Percentiles rank a stretch among this genome's conserved stretches.
These are phyloP conservation scores for Ceriops decandra DNA, from an alignment of 345 rosid species.

Conservation along the genomic window DNA sequence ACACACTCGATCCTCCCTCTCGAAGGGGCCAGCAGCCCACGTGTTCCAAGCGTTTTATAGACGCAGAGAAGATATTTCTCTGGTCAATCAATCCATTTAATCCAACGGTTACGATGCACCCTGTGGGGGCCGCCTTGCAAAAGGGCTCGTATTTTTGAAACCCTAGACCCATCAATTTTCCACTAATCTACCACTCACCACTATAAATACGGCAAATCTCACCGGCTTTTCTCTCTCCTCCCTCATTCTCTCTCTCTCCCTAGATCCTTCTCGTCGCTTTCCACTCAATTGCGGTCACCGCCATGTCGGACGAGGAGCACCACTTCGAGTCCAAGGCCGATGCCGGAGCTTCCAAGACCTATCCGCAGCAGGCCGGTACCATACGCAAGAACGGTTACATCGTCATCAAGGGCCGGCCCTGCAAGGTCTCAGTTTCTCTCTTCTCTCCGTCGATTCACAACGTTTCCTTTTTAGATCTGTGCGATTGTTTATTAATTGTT, in stretches of 20 bases:
- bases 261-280: neutral
- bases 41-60: constrained; percentile 1
- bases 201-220: neutral
- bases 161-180: constrained; percentile 6
- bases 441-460: too few relatives aligned
- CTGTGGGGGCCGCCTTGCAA: neutral
- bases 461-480: neutral
- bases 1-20: neutral
- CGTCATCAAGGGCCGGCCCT: constrained; percentile 1
- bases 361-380: constrained; percentile 1
- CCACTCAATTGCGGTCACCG: neutral
- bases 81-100: neutral
- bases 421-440: neutral
- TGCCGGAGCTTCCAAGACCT: constrained; percentile 5
- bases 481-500: neutral
- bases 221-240: neutral
- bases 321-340: constrained; percentile 1
- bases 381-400: constrained; percentile 4
- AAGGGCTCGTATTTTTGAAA: neutral
- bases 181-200: neutral
- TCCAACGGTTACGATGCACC: constrained; percentile 1
- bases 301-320: constrained; percentile 4
- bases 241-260: neutral
- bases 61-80: constrained; percentile 4
- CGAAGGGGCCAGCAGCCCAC: constrained; percentile 5